Evolutionary conservation across 495 filamentous ascomycete genomes (phyloP), one percentile per base, ranked within the genome.

Genomic region (Hypoxylon fuscum): DNA sequence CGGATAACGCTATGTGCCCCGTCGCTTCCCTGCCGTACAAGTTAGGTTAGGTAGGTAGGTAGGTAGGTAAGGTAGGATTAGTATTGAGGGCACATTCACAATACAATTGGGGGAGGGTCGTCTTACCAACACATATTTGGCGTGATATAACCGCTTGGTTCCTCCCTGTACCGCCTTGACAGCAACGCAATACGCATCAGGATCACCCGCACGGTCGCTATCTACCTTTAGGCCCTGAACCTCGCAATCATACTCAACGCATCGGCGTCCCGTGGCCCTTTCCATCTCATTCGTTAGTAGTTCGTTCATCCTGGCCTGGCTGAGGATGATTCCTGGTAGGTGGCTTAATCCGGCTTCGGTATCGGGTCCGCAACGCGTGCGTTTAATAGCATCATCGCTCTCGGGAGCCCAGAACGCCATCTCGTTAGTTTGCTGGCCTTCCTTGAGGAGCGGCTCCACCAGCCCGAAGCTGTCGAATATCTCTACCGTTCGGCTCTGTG

Each of bases 381-480:
- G 77, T 31, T 72, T 68, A 44, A 89, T 86, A 11, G 54, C 70
- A 20, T 5, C 25, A 3, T 35, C 34, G 1, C 15, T 32, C 8
- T 55, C 63, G 2, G 73, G 69, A 4, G 76, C 69, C 87, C 87
- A 91, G 62, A 90, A 90, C 1, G 75, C 76, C 0, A 87, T 79
- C 75, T 93, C 91, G 2, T 87, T 72, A 14, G 88, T 83, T 68
- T 90, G 88, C 55, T 88, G 92, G 0, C 86, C 80, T 64, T 93
- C 88, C 10, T 82, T 81, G n/a, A 93, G 79, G 21, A 93, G 68
- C 32, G 87, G 81, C 50, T 92, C 89, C 0, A 83, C 79, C 10
- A 94, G 74, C 0, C 89, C 89, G 41, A 93, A 92, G 27, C 84
- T 88, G 60, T 95, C 89, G 47, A 92, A 88, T 38, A 96, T 87